A percentile compares a stretch with the other conserved stretches of the same genome.
phyloP scores from a whole-genome alignment of 441 rosid species.

The Flueggea neowawraea region DNA sequence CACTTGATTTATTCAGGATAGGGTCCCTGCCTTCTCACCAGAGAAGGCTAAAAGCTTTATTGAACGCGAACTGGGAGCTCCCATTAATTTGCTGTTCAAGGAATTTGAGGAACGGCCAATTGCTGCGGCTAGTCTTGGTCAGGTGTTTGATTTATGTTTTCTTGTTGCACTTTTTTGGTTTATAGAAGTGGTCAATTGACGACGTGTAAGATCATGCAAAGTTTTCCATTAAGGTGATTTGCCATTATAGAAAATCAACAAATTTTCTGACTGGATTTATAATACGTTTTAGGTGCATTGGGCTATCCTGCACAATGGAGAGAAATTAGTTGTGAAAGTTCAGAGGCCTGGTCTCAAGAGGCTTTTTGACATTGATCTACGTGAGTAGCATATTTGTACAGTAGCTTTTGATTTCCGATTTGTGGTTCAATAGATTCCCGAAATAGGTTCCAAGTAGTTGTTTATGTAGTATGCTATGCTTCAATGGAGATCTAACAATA shows the following conservation, averaged over 20 bases:
- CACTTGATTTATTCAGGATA: conserved; percentile 47
- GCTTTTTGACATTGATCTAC: conserved; percentile 87
- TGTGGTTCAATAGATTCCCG: not conserved
- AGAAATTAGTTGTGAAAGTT: conserved; percentile 85
- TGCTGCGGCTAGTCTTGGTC: conserved; percentile 99
- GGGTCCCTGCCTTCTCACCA: conserved; percentile 90
- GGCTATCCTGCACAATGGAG: conserved; percentile 87
- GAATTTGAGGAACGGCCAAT: conserved; percentile 94
- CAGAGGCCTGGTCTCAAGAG: conserved; percentile 96
- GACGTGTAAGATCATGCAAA: not conserved
- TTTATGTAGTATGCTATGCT: no score
- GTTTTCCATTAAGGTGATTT: conserved; percentile 3
- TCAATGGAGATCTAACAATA: no score
- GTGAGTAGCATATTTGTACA: conserved; percentile 34
- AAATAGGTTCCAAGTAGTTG: not conserved
- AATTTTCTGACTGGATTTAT: conserved; percentile 23
- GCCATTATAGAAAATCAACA: not conserved
- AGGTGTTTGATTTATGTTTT: conserved; percentile 57
- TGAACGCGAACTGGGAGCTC: conserved; percentile 78
- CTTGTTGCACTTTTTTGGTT: not conserved
- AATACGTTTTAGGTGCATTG: conserved; percentile 66
- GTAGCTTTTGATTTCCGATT: no score
- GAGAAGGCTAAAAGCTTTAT: conserved; percentile 72
- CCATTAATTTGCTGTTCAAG: conserved; percentile 59
- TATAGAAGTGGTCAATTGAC: not conserved